Base-by-base conservation (phyloP, 768 basidiomycete genomes). In the Lactifluus volemus region DNA sequence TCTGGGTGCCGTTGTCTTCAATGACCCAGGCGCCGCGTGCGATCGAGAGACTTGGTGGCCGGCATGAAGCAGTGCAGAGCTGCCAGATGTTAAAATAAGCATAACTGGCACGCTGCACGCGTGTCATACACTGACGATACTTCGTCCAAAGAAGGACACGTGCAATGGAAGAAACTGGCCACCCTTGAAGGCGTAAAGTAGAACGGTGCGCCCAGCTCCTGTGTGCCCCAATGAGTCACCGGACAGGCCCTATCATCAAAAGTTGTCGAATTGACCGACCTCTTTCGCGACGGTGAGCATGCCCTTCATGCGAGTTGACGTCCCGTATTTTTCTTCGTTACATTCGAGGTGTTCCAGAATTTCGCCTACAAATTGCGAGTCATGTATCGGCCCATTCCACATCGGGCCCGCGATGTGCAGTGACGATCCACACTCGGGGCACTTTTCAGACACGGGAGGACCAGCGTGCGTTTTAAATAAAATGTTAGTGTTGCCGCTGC, bases 401-500 rank as follows among this genome's bases (percentile, higher is more conserved):
- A 99, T 95, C 0, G 97, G 97, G 1, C 97, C 97, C 19, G 89
- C 92, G 39, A 94, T 91, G 73, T 95, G 90, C 64, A 92, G 73
- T 15, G 75, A 73, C 5, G 82, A 83, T 15, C 86, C 84, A 70
- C 96, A 99, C 70, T 98, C 88, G 0, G 84, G 82, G 70, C 97
- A 99, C 65, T 76, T 79, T 38, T 82, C 78, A 14, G 81, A 65
- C 3, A 85, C 82, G 2, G 85, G 74, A 0, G 92, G 90, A 0
- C 88, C 91, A 1, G 79, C 66, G 38, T 81, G 84, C 11, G 83
- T 85, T 70, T 92, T 95, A 74, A 89, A 92, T 25, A 77, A 72
- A 58, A 79, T 72, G 68, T 86, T 90, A 41, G 80, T 73, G 51
- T 80, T 74, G 14, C 85, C 85, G 11, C 78, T 79, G 7, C 73